phyloP scores from a whole-genome alignment of 768 basidiomycete genomes.

The Russula sp. region DNA sequence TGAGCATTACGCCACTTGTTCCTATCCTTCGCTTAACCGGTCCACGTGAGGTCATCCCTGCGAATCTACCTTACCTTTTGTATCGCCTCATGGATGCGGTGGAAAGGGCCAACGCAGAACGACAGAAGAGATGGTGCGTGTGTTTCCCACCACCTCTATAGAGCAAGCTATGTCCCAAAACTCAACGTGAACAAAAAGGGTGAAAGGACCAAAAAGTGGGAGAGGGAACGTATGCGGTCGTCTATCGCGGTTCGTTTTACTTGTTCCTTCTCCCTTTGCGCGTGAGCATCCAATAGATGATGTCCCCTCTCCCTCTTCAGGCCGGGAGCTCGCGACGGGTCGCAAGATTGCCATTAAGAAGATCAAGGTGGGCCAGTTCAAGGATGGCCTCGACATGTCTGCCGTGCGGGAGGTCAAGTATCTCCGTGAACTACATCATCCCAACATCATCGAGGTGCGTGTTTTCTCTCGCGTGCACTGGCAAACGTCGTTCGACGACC shows the following conservation, averaged over 20 bases:
- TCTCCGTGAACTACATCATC: conserved; percentile 88
- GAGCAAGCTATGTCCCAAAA: not conserved
- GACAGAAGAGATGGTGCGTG: conserved; percentile 64
- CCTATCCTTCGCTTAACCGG: not conserved
- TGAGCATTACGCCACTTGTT: not conserved
- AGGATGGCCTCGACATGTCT: conserved; percentile 98
- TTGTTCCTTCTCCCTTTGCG: not conserved
- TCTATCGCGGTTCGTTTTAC: conserved; percentile 73
- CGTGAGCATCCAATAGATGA: not conserved
- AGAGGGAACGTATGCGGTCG: conserved; percentile 94
- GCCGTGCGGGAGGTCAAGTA: conserved; percentile 98
- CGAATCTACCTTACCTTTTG: not conserved
- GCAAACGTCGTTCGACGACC: not conserved
- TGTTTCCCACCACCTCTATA: not conserved
- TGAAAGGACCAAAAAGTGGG: conserved; percentile 80
- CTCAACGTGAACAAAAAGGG: conserved; percentile 43
- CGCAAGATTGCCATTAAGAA: conserved; percentile 97
- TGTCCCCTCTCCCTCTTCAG: conserved; percentile 39
- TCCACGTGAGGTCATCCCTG: not conserved
- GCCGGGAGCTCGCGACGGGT: conserved; percentile 68
- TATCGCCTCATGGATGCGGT: conserved; percentile 66
- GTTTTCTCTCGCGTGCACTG: too few relatives aligned
- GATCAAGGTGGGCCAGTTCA: conserved; percentile 94
- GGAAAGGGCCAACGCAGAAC: conserved; percentile 70
- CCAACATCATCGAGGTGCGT: conserved; percentile 88